These are phyloP conservation scores for Periconia sp. DNA, from an alignment of 2,329 filamentous ascomycete species.

Conservation along the genomic window DNA sequence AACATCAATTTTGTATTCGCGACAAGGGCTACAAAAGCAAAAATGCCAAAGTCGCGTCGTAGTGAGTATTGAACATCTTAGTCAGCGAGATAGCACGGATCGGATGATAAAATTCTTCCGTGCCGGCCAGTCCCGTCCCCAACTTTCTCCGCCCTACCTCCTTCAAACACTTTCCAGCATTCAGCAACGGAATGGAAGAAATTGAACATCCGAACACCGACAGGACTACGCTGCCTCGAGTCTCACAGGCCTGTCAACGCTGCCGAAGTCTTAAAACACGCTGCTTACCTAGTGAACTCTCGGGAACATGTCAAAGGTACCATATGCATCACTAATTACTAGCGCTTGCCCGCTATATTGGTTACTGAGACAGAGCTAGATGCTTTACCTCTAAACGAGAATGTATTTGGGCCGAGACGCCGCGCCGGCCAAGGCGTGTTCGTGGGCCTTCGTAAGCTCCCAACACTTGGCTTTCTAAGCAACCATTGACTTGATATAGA, in stretches of 20 bases:
- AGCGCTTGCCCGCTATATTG: no score
- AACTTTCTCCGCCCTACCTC: conserved; percentile 2
- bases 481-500: conserved; percentile 14
- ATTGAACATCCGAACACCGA: conserved; percentile 21
- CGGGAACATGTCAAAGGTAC: conserved; percentile 39
- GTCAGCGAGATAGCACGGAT: no score
- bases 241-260: conserved; percentile 39
- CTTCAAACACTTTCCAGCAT: not conserved
- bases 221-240: conserved; percentile 22
- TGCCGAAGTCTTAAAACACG: conserved; percentile 42
- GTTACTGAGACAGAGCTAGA: no score
- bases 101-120: conserved; percentile 6
- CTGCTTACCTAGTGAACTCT: conserved; percentile 36
- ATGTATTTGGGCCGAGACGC: conserved; percentile 40
- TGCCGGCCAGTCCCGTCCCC: conserved; percentile 3
- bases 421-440: conserved; percentile 30
- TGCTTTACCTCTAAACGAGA: conserved; percentile 33
- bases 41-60: no score
- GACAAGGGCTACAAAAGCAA: no score
- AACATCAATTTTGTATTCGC: no score
- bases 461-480: not conserved
- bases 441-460: conserved; percentile 40
- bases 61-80: no score
- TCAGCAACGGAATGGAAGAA: conserved; percentile 29
- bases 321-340: no score